Conservation (phyloP, 139 green algal species). For the Auxenochlorella pyrenoidosa region DNA sequence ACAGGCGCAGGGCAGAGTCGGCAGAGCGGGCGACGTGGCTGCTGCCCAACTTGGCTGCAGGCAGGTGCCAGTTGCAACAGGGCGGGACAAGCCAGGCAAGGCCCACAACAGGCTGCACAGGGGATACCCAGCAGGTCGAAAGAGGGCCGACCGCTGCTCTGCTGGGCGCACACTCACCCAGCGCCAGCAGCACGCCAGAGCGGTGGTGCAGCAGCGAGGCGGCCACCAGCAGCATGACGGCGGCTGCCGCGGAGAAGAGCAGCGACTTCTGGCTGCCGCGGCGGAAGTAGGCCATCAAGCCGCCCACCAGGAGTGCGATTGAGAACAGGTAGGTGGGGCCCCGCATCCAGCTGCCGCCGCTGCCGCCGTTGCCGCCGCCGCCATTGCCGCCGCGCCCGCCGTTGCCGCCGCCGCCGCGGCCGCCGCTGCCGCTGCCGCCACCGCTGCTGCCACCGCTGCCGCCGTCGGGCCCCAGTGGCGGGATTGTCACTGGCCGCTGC, state of each 20-base stretch:
- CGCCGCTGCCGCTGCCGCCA: constrained; percentile 1
- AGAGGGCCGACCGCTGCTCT: neutral
- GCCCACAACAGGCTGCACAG: too few relatives aligned
- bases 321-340: constrained; percentile 45
- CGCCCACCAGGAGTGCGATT: constrained; percentile 22
- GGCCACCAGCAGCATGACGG: constrained; percentile 38
- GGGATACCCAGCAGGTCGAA: too few relatives aligned
- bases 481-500: constrained; percentile 3
- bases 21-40: too few relatives aligned
- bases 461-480: neutral
- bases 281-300: constrained; percentile 33
- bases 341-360: constrained; percentile 39
- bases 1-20: too few relatives aligned
- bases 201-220: constrained; percentile 45
- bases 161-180: constrained; percentile 16
- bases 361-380: constrained; percentile 6
- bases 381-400: constrained; percentile 12
- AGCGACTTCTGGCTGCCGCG: constrained; percentile 35
- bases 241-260: constrained; percentile 24
- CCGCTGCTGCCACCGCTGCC: neutral
- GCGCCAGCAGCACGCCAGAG: constrained; percentile 36
- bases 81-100: too few relatives aligned
- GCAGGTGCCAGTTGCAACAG: too few relatives aligned
- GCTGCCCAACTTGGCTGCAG: too few relatives aligned
- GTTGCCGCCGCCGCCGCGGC: constrained; percentile 20